Base-by-base conservation (phyloP, 305 asterid genomes). In the Solanum chacoense region DNA sequence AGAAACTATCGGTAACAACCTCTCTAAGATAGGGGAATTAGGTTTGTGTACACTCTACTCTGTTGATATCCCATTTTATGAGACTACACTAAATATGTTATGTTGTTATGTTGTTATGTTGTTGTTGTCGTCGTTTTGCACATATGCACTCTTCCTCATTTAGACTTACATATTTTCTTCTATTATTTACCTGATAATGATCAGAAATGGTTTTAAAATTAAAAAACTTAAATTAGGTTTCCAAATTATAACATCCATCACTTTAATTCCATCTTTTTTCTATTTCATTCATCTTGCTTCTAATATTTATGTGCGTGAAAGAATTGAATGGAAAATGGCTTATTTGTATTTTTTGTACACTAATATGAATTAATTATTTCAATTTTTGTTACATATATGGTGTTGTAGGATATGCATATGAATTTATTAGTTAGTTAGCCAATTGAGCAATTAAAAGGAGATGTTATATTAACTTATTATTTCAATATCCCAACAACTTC, bases 11-110 rank as follows among this genome's bases (percentile, higher is more conserved):
- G 9, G 2, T 10, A 11, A n/a, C 4, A 67, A 24, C 6, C 3
- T n/a, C 3, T 10, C 4, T 9, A 65, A n/a, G 24, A 18, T 18
- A 18, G 24, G 1, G 73, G 26, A 12, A 7, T 65, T n/a, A n/a
- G 31, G 29, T n/a, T 4, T n/a, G 7, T 2, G 1, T 10, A 24
- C 6, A 67, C 8, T 24, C 0, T 67, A 67, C 0, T 0, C 0
- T 13, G 8, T 12, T 4, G 5, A 7, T 3, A 28, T 3, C 1
- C 4, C 3, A 28, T 1, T 71, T 71, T 28, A 16, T 71, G 11
- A 26, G 35, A 28, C 22, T 28, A 28, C 22, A 13, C 32, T 24
- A 6, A 10, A 24, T 67, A 67, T 67, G 5, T 65, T 65, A 36
- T 36, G 45, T 38, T 38, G 11, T 65, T 65, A 36, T 36, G 45